phyloP scores from a whole-genome alignment of 139 green algal genomes.

The Coelastrella sp. region DNA sequence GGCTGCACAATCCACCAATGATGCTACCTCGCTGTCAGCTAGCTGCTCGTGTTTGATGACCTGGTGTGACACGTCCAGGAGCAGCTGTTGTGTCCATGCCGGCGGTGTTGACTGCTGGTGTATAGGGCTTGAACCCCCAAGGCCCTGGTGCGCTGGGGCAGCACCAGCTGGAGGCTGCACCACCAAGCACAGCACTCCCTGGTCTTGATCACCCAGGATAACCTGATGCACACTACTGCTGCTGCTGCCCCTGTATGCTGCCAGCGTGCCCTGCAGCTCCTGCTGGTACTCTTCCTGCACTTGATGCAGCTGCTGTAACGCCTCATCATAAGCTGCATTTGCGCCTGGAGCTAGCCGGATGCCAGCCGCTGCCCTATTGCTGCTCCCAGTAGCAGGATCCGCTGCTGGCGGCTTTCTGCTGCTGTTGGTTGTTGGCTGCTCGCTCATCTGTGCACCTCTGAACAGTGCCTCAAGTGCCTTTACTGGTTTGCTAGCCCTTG shows the following conservation, averaged over 20 bases:
- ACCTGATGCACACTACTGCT: background rate
- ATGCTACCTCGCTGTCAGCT: background rate
- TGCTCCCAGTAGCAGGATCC: background rate
- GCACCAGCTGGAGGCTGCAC: conserved; percentile 5
- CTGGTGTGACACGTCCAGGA: background rate
- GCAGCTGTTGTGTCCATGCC: background rate
- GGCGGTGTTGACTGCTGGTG: background rate
- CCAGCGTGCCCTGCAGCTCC: conserved; percentile 1
- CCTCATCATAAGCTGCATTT: conserved; percentile 24
- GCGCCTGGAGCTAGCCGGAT: conserved; percentile 1
- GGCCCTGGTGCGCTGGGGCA: background rate
- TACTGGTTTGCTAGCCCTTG: background rate
- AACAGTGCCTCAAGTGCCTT: background rate
- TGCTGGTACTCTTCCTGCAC: conserved; percentile 9
- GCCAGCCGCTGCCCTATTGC: background rate
- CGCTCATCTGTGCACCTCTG: background rate
- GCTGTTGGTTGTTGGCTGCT: background rate
- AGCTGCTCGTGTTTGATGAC: background rate
- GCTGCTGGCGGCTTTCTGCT: background rate
- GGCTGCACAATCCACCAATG: background rate
- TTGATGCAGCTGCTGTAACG: conserved; percentile 1
- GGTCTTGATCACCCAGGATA: background rate
- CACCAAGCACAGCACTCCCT: conserved; percentile 1
- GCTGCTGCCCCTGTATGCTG: conserved; percentile 16
- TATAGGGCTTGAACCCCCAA: background rate